phyloP scores from a whole-genome alignment of 164 flowering plant species.

The Nelumbo lutea region DNA sequence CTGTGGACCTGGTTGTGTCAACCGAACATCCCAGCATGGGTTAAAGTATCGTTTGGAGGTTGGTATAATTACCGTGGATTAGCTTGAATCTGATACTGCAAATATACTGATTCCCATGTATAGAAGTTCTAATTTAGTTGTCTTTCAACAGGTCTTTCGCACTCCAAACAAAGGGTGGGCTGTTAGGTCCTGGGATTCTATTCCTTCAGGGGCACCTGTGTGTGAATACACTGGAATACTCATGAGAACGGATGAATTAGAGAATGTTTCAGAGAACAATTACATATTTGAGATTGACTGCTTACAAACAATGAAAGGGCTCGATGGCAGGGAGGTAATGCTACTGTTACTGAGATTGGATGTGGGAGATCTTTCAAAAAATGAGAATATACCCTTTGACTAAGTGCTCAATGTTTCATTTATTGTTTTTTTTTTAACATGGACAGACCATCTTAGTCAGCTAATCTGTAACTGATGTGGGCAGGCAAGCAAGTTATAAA shows the following conservation, averaged over 20 bases:
- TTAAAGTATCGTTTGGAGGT: slow-evolving; percentile 77
- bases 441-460: no score
- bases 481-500: no score
- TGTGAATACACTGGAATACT: slow-evolving; percentile 84
- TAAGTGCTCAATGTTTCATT: no score
- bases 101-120: background rate
- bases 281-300: slow-evolving; percentile 95
- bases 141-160: slow-evolving; percentile 65
- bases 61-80: background rate
- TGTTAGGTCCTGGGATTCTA: slow-evolving; percentile 89
- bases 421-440: no score
- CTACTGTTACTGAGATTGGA: background rate
- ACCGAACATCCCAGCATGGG: slow-evolving; percentile 69
- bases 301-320: slow-evolving; percentile 85
- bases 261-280: slow-evolving; percentile 45
- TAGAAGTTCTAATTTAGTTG: slow-evolving; percentile 1
- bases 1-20: slow-evolving; percentile 81
- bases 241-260: slow-evolving; percentile 62
- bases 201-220: slow-evolving; percentile 88
- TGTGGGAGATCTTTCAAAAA: background rate
- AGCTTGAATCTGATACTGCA: background rate
- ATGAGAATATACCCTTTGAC: no score
- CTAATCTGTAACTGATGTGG: background rate
- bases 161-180: slow-evolving; percentile 94
- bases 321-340: slow-evolving; percentile 87